Base-by-base conservation (phyloP, 1,284 basidiomycete genomes). In the Microbotryomycetes sp. region DNA sequence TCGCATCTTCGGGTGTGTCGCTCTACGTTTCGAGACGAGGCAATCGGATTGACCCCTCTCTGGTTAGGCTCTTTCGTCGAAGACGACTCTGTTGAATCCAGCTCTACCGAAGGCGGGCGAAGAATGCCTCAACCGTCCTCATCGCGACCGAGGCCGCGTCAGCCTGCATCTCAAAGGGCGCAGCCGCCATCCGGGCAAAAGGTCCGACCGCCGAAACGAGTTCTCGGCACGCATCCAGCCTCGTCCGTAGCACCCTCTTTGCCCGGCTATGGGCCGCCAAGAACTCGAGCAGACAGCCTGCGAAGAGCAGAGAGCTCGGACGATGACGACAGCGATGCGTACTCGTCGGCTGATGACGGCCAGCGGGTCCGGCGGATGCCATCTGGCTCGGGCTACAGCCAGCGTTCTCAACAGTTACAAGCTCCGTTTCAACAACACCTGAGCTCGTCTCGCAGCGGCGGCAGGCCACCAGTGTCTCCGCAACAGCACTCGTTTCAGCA, bases 1-100 rank as follows among this genome's bases (percentile, higher is more conserved):
- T 61, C 46, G 69, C 68, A 48, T 73, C 68, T 73, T 63, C 66
- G 51, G 60, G 65, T 65, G 28, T n/a, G 30, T 52, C 15, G 29
- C 6, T 2, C 4, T 47, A 23, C 15, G 27, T 21, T 41, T 41
- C 5, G 24, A 16, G 2, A 5, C 15, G 5, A 4, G 7, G 13
- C 30, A 46, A 26, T 5, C 28, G 45, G 6, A 50, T n/a, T n/a
- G 1, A n/a, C 21, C 28, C 24, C 16, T 1, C 3, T 13, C 1
- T 7, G 13, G n/a, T 11, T 48, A 62, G 60, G 60, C 16, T 48
- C 52, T 2, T 15, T 45, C 26, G 51, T 47, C 35, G 35, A 41
- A 41, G 35, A 18, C 35, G 18, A 18, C 35, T 9, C 9, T 9
- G 18, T 18, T 11, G 35, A 41, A 9, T 41, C 35, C 9, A 11